Evolutionary conservation across 2,329 filamentous ascomycete species (phyloP), one percentile per base, ranked within the genome.

Genomic region (Aspergillus felis): DNA sequence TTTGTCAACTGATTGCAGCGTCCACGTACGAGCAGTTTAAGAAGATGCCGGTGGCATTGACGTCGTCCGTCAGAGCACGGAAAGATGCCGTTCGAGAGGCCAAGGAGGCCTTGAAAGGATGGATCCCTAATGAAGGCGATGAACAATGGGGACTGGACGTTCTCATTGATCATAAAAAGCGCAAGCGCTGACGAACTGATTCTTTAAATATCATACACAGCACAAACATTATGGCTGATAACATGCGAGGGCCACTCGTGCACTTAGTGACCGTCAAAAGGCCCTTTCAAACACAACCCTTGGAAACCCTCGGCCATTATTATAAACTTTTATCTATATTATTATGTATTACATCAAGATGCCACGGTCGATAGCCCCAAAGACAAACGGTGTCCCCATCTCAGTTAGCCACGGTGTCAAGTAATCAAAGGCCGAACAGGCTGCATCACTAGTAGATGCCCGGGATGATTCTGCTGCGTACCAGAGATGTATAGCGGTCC

Each of bases 401-500:
- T 17, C 6, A 38, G 2, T 38, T 3, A 35, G 32, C 14, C 32
- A 7, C 8, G 4, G 29, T 12, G 29, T 12, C 29, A 5, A 32
- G 29, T 5, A 32, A 32, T 32, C 29, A 32, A 14, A 32, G 14
- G 4, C 14, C 3, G 25, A 47, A n/a, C 17, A 41, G 17, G 17
- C 8, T 4, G 38, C 27, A 20, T 25, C 27, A 53, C 49, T 66
- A 97, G 77, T 97, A 97, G 20, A 97, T 79, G 38, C 89, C 89
- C 5, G 93, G 93, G 44, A 97, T 76, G 65, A 97, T 95, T 70
- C 87, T 84, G 74, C 84, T 96, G 59, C 82, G 86, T 48, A 97
- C 93, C 70, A 87, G 83, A 75, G 87, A 86, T 75, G 89, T 92
- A 76, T 97, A 97, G 76, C 86, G 84, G 61, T 92, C 85, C 92